Conservation (phyloP, 441 rosid genomes). For the Lepidium campestre region DNA sequence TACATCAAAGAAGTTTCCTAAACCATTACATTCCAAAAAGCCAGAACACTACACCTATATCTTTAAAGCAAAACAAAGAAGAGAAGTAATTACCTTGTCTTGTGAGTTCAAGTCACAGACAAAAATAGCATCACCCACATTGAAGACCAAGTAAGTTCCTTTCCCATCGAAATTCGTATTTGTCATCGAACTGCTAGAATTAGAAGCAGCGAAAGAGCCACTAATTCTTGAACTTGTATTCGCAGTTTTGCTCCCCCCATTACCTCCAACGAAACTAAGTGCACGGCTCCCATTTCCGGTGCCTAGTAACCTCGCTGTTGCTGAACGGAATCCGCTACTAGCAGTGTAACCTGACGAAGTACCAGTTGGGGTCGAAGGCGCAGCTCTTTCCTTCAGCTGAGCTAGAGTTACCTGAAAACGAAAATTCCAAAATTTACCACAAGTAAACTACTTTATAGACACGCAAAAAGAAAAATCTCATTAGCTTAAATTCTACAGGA, state of each 20-base stretch:
- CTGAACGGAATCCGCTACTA: slow-evolving; percentile 86
- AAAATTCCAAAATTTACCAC: not conserved
- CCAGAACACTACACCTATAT: not conserved
- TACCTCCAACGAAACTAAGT: slow-evolving; percentile 87
- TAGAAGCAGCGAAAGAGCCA: slow-evolving; percentile 72
- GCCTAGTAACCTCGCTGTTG: slow-evolving; percentile 86
- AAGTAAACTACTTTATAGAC: too few relatives aligned
- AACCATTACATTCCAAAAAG: slow-evolving; percentile 2
- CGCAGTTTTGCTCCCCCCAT: slow-evolving; percentile 71
- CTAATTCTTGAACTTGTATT: slow-evolving; percentile 69
- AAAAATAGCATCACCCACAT: slow-evolving; percentile 88
- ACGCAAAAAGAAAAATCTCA: too few relatives aligned
- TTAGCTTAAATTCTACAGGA: not conserved
- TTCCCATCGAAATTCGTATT: slow-evolving; percentile 90
- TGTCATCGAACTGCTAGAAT: slow-evolving; percentile 49
- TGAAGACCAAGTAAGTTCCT: slow-evolving; percentile 94
- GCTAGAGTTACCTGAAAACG: slow-evolving; percentile 76
- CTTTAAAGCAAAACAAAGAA: not conserved
- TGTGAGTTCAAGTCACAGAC: slow-evolving; percentile 96
- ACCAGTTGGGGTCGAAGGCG: slow-evolving; percentile 77
- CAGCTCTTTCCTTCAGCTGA: slow-evolving; percentile 84
- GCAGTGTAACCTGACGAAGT: slow-evolving; percentile 66
- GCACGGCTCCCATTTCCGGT: slow-evolving; percentile 84
- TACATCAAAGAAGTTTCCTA: slow-evolving; percentile 30
- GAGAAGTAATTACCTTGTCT: slow-evolving; percentile 65